phyloP scores from a whole-genome alignment of 208 protist species.

The Zelonia costaricensis region DNA sequence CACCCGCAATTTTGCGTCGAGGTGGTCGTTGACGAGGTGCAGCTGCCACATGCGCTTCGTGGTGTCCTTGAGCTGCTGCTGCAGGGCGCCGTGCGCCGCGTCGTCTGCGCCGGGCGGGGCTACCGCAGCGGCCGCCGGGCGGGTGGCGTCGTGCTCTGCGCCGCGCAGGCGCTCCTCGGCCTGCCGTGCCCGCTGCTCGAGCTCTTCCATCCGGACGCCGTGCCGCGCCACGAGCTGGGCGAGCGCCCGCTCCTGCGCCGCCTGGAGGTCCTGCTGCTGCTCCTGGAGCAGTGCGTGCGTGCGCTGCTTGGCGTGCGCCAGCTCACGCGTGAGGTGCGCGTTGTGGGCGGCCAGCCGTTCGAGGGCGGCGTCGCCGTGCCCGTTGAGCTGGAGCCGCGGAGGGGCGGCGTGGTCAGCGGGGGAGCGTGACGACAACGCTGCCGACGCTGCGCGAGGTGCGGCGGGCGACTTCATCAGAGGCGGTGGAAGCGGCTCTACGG shows the following conservation, averaged over 20 bases:
- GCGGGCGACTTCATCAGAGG: neutral
- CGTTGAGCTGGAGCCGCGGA: too few relatives aligned
- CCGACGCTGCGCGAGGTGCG: too few relatives aligned
- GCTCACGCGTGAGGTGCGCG: constrained; percentile 7
- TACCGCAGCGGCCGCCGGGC: neutral
- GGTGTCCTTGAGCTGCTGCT: constrained; percentile 21
- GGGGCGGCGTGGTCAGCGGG: too few relatives aligned
- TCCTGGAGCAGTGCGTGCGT: constrained; percentile 3
- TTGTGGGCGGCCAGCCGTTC: constrained; percentile 12
- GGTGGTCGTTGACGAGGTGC: constrained; percentile 39
- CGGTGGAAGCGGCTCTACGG: neutral
- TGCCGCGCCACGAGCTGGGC: constrained; percentile 27
- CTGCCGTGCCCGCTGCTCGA: neutral
- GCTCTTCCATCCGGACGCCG: constrained; percentile 15
- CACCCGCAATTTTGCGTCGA: constrained; percentile 32
- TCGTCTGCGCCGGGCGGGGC: neutral
- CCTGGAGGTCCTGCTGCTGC: constrained; percentile 16
- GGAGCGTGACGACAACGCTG: neutral
- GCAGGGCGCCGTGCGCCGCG: constrained; percentile 4
- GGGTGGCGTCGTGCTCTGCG: neutral
- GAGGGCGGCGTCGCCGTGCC: neutral
- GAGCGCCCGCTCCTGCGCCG: constrained; percentile 18
- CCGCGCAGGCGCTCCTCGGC: neutral
- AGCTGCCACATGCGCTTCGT: constrained; percentile 29
- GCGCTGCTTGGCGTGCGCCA: constrained; percentile 1